These are phyloP conservation scores for Malus orientalis DNA, from an alignment of 306 rosid genomes.

Conservation along the genomic window DNA sequence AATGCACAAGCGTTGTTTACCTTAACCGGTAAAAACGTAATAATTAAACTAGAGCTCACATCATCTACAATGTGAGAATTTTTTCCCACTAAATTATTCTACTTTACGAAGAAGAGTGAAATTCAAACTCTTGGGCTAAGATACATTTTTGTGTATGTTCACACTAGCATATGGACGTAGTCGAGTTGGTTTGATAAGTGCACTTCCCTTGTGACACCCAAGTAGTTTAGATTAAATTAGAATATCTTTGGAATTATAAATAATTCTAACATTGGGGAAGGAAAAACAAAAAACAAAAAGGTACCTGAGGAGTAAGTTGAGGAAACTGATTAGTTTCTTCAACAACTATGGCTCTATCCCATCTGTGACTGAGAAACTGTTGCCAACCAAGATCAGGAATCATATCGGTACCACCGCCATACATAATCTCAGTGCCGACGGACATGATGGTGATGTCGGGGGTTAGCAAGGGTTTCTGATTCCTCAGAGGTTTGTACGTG, in stretches of 20 bases:
- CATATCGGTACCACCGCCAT: constrained; percentile 48
- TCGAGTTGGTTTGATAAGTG: too few relatives aligned
- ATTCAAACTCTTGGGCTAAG: not conserved
- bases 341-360: constrained; percentile 56
- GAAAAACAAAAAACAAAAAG: not conserved
- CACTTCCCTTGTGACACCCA: too few relatives aligned
- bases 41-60: not conserved
- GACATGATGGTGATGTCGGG: constrained; percentile 72
- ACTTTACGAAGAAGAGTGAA: not conserved
- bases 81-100: not conserved
- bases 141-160: too few relatives aligned
- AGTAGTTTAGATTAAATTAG: too few relatives aligned
- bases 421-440: constrained; percentile 78
- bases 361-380: constrained; percentile 41
- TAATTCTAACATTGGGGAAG: too few relatives aligned
- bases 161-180: too few relatives aligned
- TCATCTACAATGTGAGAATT: not conserved
- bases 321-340: constrained; percentile 70
- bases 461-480: constrained; percentile 58
- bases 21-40: not conserved
- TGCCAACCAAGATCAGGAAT: constrained; percentile 51
- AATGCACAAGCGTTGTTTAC: not conserved
- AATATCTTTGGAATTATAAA: too few relatives aligned
- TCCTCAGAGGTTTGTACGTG: constrained; percentile 39
- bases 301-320: constrained; percentile 60